These are phyloP conservation scores for Antitrichia curtipendula DNA, from an alignment of 225 moss, liverwort and hornwort species.

Conservation along the genomic window DNA sequence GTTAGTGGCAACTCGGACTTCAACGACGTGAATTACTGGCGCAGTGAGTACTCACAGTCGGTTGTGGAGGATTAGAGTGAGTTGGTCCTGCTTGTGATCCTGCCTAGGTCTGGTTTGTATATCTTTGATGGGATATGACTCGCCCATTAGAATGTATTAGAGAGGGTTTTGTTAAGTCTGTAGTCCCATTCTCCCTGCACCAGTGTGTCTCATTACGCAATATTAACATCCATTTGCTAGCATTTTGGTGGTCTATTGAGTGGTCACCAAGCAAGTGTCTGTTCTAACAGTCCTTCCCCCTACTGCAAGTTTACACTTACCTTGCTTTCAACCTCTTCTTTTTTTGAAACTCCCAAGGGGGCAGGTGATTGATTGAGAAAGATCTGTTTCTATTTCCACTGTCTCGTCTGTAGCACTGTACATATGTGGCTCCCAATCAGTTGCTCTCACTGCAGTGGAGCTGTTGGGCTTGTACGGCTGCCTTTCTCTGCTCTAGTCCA, in stretches of 20 bases:
- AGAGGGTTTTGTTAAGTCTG: not conserved
- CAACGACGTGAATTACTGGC: constrained; percentile 92
- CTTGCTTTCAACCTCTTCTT: not conserved
- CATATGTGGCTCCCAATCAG: constrained; percentile 4
- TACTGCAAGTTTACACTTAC: not conserved
- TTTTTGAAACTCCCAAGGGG: constrained; percentile 1
- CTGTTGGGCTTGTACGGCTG: not conserved
- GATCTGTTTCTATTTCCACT: constrained; percentile 1
- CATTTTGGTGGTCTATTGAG: constrained; percentile 25
- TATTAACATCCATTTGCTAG: constrained; percentile 36
- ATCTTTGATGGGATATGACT: constrained; percentile 10
- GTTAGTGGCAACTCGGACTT: constrained; percentile 45
- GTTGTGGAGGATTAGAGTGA: constrained; percentile 48
- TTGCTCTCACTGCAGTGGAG: not conserved
- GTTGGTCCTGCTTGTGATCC: not conserved
- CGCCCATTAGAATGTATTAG: constrained; percentile 21
- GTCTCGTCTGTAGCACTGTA: constrained; percentile 7
- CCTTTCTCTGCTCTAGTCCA: not conserved
- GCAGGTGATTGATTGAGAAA: constrained; percentile 20
- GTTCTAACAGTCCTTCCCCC: constrained; percentile 3
- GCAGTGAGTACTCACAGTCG: constrained; percentile 70
- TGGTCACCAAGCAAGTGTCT: constrained; percentile 13
- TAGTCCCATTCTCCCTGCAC: constrained; percentile 19
- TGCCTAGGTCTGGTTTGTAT: constrained; percentile 38
- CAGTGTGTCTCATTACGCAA: constrained; percentile 24